Percentiles rank a stretch among this genome's conserved stretches.
Conservation (phyloP, 148 eudicot species). For the Arctostaphylos glauca region DNA sequence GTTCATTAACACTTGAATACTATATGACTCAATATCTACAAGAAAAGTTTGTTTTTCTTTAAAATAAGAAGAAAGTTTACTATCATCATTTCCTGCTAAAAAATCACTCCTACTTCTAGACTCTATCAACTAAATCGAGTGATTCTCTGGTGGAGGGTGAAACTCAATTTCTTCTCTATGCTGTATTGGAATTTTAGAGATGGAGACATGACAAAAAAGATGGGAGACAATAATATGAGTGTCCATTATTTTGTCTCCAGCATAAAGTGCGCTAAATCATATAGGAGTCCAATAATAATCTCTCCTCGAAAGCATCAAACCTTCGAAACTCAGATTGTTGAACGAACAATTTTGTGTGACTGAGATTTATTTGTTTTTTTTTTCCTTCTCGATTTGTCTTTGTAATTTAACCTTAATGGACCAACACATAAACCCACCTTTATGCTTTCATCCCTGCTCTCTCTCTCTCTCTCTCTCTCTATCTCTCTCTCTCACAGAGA, state of each 20-base stretch:
- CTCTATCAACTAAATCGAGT: neutral
- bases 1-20: neutral
- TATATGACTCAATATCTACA: neutral
- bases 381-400: neutral
- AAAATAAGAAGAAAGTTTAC: neutral
- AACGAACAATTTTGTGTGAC: neutral
- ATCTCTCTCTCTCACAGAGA: neutral
- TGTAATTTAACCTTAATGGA: neutral
- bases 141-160: too few relatives aligned
- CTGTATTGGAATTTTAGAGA: neutral
- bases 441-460: neutral
- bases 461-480: neutral
- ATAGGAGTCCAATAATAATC: neutral
- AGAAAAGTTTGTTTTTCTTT: too few relatives aligned
- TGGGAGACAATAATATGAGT: neutral
- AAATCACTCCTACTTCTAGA: neutral
- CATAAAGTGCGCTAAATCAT: neutral
- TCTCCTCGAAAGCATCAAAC: neutral
- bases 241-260: neutral
- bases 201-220: conserved; percentile 2
- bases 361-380: neutral
- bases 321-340: neutral
- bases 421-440: neutral
- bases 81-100: neutral
- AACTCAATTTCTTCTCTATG: neutral